Evolutionary conservation across 768 basidiomycete genomes (phyloP), one percentile per base, ranked within the genome.

Genomic region (Phylloporus rhodoxanthus): DNA sequence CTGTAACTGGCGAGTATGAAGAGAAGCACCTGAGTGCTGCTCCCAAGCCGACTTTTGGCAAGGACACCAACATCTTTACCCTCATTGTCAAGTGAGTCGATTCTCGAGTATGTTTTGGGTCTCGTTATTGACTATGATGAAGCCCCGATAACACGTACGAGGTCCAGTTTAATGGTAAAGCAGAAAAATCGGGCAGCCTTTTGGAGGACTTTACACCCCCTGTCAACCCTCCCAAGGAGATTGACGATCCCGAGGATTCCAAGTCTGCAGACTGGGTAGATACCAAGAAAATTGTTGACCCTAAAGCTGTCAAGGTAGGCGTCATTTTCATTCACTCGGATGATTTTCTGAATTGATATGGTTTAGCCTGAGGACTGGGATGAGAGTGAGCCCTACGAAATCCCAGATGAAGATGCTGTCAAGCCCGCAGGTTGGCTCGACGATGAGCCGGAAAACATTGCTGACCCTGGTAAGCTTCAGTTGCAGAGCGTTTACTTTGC

Each of bases 341-440:
- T 4, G 1, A 3, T 26, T 0, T 43, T 41, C 32, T 20, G 45
- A 1, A 55, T 30, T 21, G 20, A 38, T 5, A 21, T 11, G 3
- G 48, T 7, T 36, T 49, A 63, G 89, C 95, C 95, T 43, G 89
- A 73, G 2, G 96, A 98, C 70, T 99, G 96, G 96, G 91, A 99
- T 64, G 96, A 99, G 73, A 89, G 87, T 42, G 93, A 90, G 39
- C 95, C 96, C 2, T 87, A 90, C 60, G 88, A 94, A 66, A 88
- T 99, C 60, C 71, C 73, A 46, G 96, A 99, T 58, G 82, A 82
- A 60, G 86, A 91, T 10, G 94, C 92, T 48, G 75, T 70, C 52
- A 94, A 89, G 73, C 96, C 96, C 28, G 92, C 87, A 53, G 94
- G 89, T 60, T 99, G 96, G 96, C 82, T 99, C 50, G 92, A 89